phyloP scores from a whole-genome alignment of 805 yeast species.

The Blastobotrys attinorum region DNA sequence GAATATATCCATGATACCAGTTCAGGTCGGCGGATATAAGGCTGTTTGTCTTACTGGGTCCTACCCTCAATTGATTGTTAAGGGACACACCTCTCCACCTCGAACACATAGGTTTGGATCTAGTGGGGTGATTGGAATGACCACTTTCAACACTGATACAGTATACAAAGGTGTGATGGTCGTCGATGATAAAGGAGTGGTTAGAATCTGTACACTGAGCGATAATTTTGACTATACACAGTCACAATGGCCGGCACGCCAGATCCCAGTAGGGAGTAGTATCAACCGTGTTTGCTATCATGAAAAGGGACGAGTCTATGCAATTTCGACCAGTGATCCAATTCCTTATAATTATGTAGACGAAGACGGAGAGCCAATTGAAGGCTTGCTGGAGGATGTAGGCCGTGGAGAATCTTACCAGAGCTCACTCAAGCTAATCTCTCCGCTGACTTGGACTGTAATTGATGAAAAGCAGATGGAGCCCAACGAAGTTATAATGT shows the following conservation, averaged over 20 bases:
- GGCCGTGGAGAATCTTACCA: constrained; percentile 51
- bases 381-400: constrained; percentile 44
- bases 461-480: constrained; percentile 62
- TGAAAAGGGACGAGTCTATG: constrained; percentile 51
- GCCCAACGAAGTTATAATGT: constrained; percentile 58
- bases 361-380: constrained; percentile 61
- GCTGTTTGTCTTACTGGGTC: constrained; percentile 65
- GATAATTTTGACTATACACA: constrained; percentile 13
- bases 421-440: constrained; percentile 56
- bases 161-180: constrained; percentile 51
- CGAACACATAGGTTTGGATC: constrained; percentile 59
- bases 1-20: constrained; percentile 22
- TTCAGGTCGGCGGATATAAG: constrained; percentile 42
- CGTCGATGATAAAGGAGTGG: constrained; percentile 61
- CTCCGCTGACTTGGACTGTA: constrained; percentile 69
- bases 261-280: constrained; percentile 44
- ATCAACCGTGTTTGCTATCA: constrained; percentile 64
- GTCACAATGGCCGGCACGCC: constrained; percentile 11
- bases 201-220: constrained; percentile 38
- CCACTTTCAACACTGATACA: constrained; percentile 37
- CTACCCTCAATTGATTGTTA: constrained; percentile 61
- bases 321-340: constrained; percentile 52
- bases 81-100: constrained; percentile 55
- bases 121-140: constrained; percentile 41
- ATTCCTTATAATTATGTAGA: constrained; percentile 59